These are phyloP conservation scores for Gonapodya sp. DNA, from an alignment of 192 early-diverging fungal species.

Conservation along the genomic window DNA sequence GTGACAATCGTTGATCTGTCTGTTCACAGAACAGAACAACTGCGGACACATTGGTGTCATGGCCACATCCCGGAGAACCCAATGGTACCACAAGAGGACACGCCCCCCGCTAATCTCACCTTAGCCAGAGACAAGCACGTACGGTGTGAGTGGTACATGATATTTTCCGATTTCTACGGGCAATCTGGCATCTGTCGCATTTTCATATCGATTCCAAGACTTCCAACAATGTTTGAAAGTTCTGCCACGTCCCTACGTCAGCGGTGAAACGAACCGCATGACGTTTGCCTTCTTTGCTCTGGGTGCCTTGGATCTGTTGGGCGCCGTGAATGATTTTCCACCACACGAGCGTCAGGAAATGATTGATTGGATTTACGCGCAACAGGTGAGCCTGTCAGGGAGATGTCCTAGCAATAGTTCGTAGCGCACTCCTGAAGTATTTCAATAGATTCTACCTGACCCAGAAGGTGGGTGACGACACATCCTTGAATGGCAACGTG, in stretches of 20 bases:
- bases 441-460: neutral
- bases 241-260: conserved; percentile 60
- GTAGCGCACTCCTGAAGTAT: neutral
- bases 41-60: conserved; percentile 28
- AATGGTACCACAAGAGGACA: neutral
- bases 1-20: no score
- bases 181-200: neutral
- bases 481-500: conserved; percentile 13
- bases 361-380: conserved; percentile 96
- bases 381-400: conserved; percentile 63
- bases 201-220: conserved; percentile 19
- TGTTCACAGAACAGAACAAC: no score
- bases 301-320: conserved; percentile 70
- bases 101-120: neutral
- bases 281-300: conserved; percentile 78
- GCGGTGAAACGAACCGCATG: conserved; percentile 75
- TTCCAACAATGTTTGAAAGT: conserved; percentile 58
- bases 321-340: conserved; percentile 46
- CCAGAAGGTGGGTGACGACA: neutral
- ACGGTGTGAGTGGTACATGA: neutral
- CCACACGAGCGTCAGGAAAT: conserved; percentile 48
- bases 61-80: conserved; percentile 32
- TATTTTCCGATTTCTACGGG: neutral
- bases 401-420: neutral
- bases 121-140: neutral